These are phyloP conservation scores for Aspergillus fructus DNA, from an alignment of 2,329 filamentous ascomycete genomes.

Conservation along the genomic window DNA sequence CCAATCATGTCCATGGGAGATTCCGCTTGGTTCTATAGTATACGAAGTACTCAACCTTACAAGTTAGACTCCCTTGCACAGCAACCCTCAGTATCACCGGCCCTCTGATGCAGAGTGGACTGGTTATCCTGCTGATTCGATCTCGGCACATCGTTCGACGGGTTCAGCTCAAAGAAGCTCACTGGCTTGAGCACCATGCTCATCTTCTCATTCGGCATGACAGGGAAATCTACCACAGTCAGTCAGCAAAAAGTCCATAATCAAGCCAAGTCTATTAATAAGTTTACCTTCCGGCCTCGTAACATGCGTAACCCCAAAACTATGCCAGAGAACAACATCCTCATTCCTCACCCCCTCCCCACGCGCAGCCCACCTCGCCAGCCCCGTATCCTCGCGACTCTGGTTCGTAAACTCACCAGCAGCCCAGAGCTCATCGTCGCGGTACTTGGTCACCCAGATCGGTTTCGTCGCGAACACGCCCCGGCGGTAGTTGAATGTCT, in stretches of 20 bases:
- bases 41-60: no score
- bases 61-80: no score
- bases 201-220: conserved; percentile 62
- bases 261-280: no score
- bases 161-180: conserved; percentile 53
- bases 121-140: conserved; percentile 41
- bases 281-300: conserved; percentile 39
- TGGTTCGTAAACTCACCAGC: conserved; percentile 54
- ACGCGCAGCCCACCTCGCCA: conserved; percentile 52
- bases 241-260: no score
- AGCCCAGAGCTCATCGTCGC: conserved; percentile 53
- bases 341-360: conserved; percentile 49
- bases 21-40: no score
- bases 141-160: conserved; percentile 48
- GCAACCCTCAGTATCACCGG: neutral
- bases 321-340: conserved; percentile 41
- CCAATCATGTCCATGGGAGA: no score
- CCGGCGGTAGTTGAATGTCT: conserved; percentile 22
- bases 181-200: conserved; percentile 50
- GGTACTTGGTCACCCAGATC: conserved; percentile 56
- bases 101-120: conserved; percentile 33
- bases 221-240: conserved; percentile 62
- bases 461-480: conserved; percentile 54
- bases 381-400: conserved; percentile 52
- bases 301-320: conserved; percentile 61